These are phyloP conservation scores for Agrostemma githago DNA, from an alignment of 148 eudicot species.

Conservation along the genomic window DNA sequence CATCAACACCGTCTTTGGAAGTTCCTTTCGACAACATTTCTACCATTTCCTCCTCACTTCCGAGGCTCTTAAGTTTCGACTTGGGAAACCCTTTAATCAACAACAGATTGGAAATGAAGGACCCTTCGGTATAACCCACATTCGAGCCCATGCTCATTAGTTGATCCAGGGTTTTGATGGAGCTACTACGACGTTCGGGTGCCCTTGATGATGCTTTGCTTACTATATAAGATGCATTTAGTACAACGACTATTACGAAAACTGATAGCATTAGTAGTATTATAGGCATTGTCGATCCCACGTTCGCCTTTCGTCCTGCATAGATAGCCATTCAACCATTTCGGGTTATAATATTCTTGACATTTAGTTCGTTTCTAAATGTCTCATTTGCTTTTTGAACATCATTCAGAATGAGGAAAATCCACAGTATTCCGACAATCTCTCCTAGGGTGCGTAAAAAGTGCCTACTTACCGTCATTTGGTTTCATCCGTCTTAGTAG, in stretches of 20 bases:
- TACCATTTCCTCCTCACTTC: slow-evolving; percentile 1
- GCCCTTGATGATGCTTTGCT: not conserved
- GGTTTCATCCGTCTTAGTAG: too few relatives aligned
- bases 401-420: too few relatives aligned
- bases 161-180: not conserved
- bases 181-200: not conserved
- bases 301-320: not conserved
- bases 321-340: too few relatives aligned
- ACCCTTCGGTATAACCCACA: slow-evolving; percentile 5
- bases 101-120: not conserved
- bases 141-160: not conserved
- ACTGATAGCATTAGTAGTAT: not conserved
- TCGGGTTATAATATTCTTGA: too few relatives aligned
- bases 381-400: too few relatives aligned
- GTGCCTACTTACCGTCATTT: too few relatives aligned
- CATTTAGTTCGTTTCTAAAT: too few relatives aligned
- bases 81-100: not conserved
- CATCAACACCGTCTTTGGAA: slow-evolving; percentile 12
- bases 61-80: not conserved
- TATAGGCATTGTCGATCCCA: not conserved
- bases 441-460: too few relatives aligned
- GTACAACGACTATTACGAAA: not conserved
- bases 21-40: not conserved
- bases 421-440: too few relatives aligned
- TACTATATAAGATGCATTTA: not conserved